Conservation (phyloP, 495 filamentous ascomycete species). For the Xylaria flabelliformis region DNA sequence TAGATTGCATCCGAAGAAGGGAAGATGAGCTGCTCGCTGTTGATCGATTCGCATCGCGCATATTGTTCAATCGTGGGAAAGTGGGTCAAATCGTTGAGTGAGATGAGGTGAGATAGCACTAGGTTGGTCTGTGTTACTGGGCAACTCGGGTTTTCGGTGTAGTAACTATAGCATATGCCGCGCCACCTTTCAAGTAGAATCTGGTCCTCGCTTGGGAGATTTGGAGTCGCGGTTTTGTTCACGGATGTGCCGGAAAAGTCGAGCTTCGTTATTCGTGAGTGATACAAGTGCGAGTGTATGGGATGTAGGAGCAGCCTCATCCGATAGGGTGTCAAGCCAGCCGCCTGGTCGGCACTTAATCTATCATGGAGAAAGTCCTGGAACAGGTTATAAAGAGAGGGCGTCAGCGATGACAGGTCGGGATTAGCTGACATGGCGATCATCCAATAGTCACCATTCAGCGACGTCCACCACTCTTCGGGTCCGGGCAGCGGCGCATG, state of each 20-base stretch:
- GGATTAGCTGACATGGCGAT: constrained; percentile 52
- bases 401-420: constrained; percentile 49
- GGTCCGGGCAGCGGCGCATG: constrained; percentile 62
- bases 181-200: constrained; percentile 64
- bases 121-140: constrained; percentile 58
- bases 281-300: constrained; percentile 56
- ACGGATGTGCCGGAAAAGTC: constrained; percentile 49
- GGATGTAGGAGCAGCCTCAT: constrained; percentile 60
- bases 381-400: constrained; percentile 64
- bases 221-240: neutral
- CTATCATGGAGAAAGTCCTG: constrained; percentile 58
- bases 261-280: constrained; percentile 55
- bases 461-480: constrained; percentile 59
- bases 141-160: constrained; percentile 44
- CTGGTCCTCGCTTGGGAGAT: constrained; percentile 52
- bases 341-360: constrained; percentile 38
- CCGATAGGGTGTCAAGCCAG: constrained; percentile 52
- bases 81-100: constrained; percentile 63
- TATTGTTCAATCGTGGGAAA: constrained; percentile 65
- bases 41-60: constrained; percentile 58
- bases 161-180: constrained; percentile 51
- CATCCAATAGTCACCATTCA: constrained; percentile 55
- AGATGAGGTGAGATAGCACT: constrained; percentile 69
- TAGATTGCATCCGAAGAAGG: constrained; percentile 63
- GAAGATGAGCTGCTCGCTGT: constrained; percentile 55